These are phyloP conservation scores for Sporothrix euskadiensis DNA, from an alignment of 2,329 filamentous ascomycete species.

Conservation along the genomic window DNA sequence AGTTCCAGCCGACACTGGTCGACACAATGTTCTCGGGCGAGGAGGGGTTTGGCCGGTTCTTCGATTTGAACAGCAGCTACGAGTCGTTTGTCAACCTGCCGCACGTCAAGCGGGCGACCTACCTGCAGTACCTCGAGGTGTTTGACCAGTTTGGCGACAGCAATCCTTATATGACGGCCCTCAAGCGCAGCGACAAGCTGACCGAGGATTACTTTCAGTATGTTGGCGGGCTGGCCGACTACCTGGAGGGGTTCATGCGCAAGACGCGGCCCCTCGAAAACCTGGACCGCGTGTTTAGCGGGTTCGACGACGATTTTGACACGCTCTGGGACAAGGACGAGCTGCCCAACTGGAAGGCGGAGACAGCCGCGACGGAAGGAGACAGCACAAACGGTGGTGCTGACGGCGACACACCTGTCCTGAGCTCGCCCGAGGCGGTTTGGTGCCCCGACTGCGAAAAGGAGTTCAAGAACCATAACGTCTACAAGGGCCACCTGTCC, in stretches of 20 bases:
- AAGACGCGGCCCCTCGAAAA: conserved; percentile 84
- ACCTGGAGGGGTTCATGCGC: conserved; percentile 85
- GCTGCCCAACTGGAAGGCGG: conserved; percentile 69
- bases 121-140: conserved; percentile 87
- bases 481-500: conserved; percentile 83
- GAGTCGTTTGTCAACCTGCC: conserved; percentile 90
- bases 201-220: conserved; percentile 93
- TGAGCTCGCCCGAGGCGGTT: conserved; percentile 60
- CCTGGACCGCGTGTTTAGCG: conserved; percentile 71
- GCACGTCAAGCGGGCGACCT: conserved; percentile 78
- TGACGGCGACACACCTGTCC: conserved; percentile 21
- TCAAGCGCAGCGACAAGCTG: conserved; percentile 81
- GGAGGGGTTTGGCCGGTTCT: conserved; percentile 87
- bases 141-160: conserved; percentile 73
- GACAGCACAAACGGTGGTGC: background rate
- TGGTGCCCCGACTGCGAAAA: conserved; percentile 94
- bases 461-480: conserved; percentile 92
- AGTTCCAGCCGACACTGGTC: conserved; percentile 62
- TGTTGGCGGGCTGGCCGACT: conserved; percentile 73
- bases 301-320: conserved; percentile 82
- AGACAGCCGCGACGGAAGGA: conserved; percentile 32
- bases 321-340: conserved; percentile 78
- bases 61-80: conserved; percentile 82
- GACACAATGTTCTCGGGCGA: conserved; percentile 95
- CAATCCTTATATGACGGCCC: conserved; percentile 55